A percentile compares a stretch with the other conserved stretches of the same genome.
phyloP scores from a whole-genome alignment of 106 monocot genomes.

The Dactylorhiza incarnata region DNA sequence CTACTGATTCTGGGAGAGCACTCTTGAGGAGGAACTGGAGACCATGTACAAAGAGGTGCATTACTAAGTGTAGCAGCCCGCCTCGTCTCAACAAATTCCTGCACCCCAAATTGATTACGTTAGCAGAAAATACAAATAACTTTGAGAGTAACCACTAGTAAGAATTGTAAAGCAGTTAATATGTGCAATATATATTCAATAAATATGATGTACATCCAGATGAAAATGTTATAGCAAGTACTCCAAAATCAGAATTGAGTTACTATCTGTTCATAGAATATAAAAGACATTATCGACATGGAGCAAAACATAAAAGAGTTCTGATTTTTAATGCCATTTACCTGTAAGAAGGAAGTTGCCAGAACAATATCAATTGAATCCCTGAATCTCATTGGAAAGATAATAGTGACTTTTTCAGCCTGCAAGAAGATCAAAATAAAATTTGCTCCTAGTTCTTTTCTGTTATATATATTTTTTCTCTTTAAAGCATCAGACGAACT shows the following conservation, averaged over 20 bases:
- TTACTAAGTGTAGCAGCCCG: conserved; percentile 68
- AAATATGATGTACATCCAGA: not conserved
- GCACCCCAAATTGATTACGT: not conserved
- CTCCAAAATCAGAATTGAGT: not conserved
- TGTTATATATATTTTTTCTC: not conserved
- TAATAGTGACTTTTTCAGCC: conserved; percentile 77
- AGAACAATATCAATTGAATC: conserved; percentile 75
- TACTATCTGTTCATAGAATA: not conserved
- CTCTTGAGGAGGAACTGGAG: conserved; percentile 73
- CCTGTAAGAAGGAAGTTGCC: conserved; percentile 94
- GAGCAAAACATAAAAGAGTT: not conserved
- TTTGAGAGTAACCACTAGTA: not conserved
- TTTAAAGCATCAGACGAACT: not conserved
- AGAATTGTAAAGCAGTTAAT: not conserved
- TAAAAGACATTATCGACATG: not conserved
- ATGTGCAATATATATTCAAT: not conserved
- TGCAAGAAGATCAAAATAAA: conserved; percentile 21
- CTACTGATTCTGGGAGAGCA: conserved; percentile 44
- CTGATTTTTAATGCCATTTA: conserved; percentile 15
- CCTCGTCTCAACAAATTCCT: conserved; percentile 95
- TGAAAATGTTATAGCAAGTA: not conserved
- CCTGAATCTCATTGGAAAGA: conserved; percentile 93
- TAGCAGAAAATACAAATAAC: not conserved
- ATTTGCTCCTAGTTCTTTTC: not conserved
- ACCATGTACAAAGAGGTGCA: conserved; percentile 90